Conservation (phyloP, 2,329 filamentous ascomycete species). For the Hypoxylon sp. region DNA sequence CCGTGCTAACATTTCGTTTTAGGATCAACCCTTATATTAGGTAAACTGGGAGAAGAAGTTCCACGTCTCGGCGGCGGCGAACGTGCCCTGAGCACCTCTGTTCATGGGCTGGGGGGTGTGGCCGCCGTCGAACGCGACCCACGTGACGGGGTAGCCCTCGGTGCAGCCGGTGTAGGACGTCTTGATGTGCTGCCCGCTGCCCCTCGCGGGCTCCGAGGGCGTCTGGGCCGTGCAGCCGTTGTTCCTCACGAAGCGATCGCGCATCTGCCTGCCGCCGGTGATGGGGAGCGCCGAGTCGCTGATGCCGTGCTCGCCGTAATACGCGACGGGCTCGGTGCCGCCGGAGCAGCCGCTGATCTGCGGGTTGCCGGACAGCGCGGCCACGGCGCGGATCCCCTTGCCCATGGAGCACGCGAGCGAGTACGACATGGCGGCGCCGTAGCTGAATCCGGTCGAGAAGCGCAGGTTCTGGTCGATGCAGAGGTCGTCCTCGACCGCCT, state of each 20-base stretch:
- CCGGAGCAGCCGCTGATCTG: slow-evolving; percentile 45
- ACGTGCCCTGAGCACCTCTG: slow-evolving; percentile 20
- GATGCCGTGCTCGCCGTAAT: slow-evolving; percentile 46
- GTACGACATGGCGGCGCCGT: slow-evolving; percentile 50
- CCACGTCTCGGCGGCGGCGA: slow-evolving; percentile 43
- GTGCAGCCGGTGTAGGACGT: slow-evolving; percentile 43
- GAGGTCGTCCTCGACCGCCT: slow-evolving; percentile 46
- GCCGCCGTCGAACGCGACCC: slow-evolving; percentile 45
- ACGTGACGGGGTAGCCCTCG: slow-evolving; percentile 45
- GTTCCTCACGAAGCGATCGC: slow-evolving; percentile 49
- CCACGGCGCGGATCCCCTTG: slow-evolving; percentile 45
- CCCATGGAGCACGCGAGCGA: slow-evolving; percentile 48
- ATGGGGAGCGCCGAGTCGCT: slow-evolving; percentile 48
- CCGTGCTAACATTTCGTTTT: neutral
- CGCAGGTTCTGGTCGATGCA: slow-evolving; percentile 47
- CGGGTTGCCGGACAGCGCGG: slow-evolving; percentile 42
- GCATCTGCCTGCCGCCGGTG: slow-evolving; percentile 43
- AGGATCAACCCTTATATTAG: no score
- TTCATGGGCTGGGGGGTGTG: slow-evolving; percentile 41
- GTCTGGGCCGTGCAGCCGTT: slow-evolving; percentile 45
- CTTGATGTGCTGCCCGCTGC: slow-evolving; percentile 4
- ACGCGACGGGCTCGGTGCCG: slow-evolving; percentile 47
- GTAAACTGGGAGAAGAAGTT: slow-evolving; percentile 44
- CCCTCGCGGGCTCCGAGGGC: slow-evolving; percentile 34
- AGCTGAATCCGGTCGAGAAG: slow-evolving; percentile 50